These are phyloP conservation scores for Globisporangium nagaii DNA, from an alignment of 352 stramenopile species.

Conservation along the genomic window DNA sequence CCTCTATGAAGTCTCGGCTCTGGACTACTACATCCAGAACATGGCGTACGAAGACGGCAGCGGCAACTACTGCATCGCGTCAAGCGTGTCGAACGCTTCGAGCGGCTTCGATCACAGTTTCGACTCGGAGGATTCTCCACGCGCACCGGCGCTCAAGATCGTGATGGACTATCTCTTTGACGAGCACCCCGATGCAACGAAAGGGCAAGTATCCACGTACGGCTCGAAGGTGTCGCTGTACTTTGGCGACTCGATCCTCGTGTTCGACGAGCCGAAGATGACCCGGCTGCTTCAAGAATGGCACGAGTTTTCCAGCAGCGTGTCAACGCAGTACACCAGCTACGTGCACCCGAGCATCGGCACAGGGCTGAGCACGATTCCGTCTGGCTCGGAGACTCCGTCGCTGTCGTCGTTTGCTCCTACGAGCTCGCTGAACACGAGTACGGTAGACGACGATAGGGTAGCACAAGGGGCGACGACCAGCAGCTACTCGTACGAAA, in stretches of 20 bases:
- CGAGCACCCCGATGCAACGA: constrained; percentile 50
- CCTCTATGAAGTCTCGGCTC: constrained; percentile 56
- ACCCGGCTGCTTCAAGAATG: constrained; percentile 51
- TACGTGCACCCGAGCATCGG: constrained; percentile 16
- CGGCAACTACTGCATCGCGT: constrained; percentile 68
- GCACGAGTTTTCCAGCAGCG: constrained; percentile 45
- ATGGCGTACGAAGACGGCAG: constrained; percentile 27
- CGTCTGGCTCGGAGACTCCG: constrained; percentile 4
- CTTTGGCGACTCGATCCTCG: constrained; percentile 60
- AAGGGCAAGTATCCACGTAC: constrained; percentile 45
- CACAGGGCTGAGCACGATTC: constrained; percentile 15
- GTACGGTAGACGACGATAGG: constrained; percentile 18
- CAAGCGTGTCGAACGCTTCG: constrained; percentile 39
- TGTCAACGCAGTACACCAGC: constrained; percentile 46
- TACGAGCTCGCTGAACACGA: constrained; percentile 13
- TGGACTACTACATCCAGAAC: constrained; percentile 79
- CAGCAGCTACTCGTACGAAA: constrained; percentile 68
- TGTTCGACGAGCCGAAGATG: constrained; percentile 76
- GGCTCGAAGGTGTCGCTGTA: constrained; percentile 65
- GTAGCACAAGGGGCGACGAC: not conserved
- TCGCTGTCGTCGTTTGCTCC: constrained; percentile 8
- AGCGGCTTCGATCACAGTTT: constrained; percentile 1
- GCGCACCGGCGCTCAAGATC: constrained; percentile 32
- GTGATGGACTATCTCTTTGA: constrained; percentile 68
- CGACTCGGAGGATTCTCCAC: constrained; percentile 7